A percentile compares a stretch with the other conserved stretches of the same genome.
Conservation (phyloP, 2,329 filamentous ascomycete species). For the Beauveria brongniartii region DNA sequence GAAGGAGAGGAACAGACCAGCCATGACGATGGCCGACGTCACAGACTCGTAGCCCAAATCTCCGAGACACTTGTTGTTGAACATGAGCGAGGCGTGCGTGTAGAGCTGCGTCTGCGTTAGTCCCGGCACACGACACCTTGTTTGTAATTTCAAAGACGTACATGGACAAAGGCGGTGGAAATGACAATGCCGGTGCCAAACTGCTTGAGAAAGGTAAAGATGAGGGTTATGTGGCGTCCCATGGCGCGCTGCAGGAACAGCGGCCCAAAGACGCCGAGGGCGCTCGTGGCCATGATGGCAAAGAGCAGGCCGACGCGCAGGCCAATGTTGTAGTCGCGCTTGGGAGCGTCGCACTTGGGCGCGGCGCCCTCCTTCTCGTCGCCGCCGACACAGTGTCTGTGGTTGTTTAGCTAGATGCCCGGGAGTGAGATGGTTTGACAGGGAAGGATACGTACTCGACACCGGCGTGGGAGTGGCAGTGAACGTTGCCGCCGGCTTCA, state of each 20-base stretch:
- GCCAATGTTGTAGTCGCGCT: conserved; percentile 56
- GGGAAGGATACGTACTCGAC: conserved; percentile 49
- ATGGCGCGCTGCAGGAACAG: conserved; percentile 55
- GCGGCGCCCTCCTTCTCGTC: conserved; percentile 26
- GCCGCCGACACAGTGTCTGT: conserved; percentile 51
- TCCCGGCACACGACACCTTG: too few relatives aligned
- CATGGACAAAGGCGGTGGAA: conserved; percentile 62
- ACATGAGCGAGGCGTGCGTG: conserved; percentile 67
- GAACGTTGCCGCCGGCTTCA: conserved; percentile 22
- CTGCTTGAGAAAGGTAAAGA: conserved; percentile 61
- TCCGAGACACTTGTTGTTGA: conserved; percentile 60
- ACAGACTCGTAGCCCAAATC: conserved; percentile 60
- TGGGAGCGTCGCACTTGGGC: conserved; percentile 36
- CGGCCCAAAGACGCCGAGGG: conserved; percentile 59
- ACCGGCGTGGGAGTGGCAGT: conserved; percentile 68
- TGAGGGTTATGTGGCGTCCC: conserved; percentile 36
- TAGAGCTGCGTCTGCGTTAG: conserved; percentile 43
- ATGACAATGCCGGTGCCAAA: conserved; percentile 68
- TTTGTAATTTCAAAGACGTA: conserved; percentile 24
- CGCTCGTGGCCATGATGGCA: conserved; percentile 60
- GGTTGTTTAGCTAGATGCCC: conserved; percentile 14
- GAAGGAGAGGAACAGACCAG: conserved; percentile 65
- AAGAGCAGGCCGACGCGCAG: conserved; percentile 66
- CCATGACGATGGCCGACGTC: conserved; percentile 64
- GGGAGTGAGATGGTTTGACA: not conserved